Percentiles rank a stretch among this genome's conserved stretches.
Conservation (phyloP, 371 early-diverging fungal genomes). For the Apophysomyces ossiformis region DNA sequence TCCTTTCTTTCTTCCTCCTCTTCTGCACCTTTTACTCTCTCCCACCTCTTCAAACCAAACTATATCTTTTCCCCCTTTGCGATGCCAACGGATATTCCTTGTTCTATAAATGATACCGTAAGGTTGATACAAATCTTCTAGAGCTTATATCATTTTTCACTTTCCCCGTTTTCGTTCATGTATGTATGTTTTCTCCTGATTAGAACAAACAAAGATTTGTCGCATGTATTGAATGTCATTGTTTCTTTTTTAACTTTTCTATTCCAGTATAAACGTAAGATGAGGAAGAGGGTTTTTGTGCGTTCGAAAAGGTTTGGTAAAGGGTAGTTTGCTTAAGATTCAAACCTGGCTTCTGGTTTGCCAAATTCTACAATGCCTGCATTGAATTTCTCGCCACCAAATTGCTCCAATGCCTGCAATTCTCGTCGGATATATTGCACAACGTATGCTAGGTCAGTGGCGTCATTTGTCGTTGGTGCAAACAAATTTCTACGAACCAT, state of each 20-base stretch:
- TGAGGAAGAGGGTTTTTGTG: background rate
- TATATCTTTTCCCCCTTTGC: background rate
- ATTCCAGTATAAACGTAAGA: slow-evolving; percentile 1
- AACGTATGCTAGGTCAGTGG: slow-evolving; percentile 60
- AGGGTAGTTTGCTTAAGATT: slow-evolving; percentile 10
- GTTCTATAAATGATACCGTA: slow-evolving; percentile 11
- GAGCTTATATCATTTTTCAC: slow-evolving; percentile 2
- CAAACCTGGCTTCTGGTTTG: slow-evolving; percentile 33
- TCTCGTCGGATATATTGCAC: slow-evolving; percentile 71
- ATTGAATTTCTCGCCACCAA: slow-evolving; percentile 49
- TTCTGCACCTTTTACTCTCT: background rate
- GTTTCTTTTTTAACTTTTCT: background rate
- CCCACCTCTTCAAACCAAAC: background rate
- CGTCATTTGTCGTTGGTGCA: slow-evolving; percentile 60
- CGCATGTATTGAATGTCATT: slow-evolving; percentile 7
- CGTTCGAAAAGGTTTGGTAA: background rate
- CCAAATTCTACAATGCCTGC: slow-evolving; percentile 47
- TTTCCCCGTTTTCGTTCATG: background rate
- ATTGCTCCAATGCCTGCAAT: slow-evolving; percentile 62
- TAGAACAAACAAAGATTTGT: slow-evolving; percentile 10
- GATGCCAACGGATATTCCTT: slow-evolving; percentile 8
- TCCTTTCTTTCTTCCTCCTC: background rate
- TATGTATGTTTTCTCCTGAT: slow-evolving; percentile 3
- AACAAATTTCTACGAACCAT: slow-evolving; percentile 64
- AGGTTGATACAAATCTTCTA: slow-evolving; percentile 5